These are phyloP conservation scores for Ganoderma lucidum DNA, from an alignment of 1,284 basidiomycete species.

Conservation along the genomic window DNA sequence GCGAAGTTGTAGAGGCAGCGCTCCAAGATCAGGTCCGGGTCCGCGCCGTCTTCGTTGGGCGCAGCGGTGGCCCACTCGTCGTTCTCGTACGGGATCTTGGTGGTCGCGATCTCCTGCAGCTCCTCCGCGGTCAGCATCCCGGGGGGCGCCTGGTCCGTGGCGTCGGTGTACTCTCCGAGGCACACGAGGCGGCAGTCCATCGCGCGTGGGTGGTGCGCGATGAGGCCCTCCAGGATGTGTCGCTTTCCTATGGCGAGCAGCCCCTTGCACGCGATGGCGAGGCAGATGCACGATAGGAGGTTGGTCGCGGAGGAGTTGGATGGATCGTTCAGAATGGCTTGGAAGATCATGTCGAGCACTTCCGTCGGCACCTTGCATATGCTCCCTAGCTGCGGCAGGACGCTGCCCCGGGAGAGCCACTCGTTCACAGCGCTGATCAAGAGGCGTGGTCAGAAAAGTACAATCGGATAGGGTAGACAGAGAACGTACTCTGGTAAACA, in stretches of 20 bases:
- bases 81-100: background rate
- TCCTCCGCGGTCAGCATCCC: slow-evolving; percentile 25
- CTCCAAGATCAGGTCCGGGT: background rate
- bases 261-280: slow-evolving; percentile 24
- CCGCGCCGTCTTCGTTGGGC: background rate
- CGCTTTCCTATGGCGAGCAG: slow-evolving; percentile 16
- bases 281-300: background rate
- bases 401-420: background rate
- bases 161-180: slow-evolving; percentile 17
- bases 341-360: slow-evolving; percentile 2
- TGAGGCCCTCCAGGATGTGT: slow-evolving; percentile 4
- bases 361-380: slow-evolving; percentile 3
- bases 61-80: too few species aligned
- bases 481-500: background rate
- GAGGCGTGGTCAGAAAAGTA: background rate
- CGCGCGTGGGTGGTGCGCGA: slow-evolving; percentile 10
- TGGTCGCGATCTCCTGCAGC: background rate
- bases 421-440: background rate
- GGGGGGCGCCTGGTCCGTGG: slow-evolving; percentile 17
- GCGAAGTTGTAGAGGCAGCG: slow-evolving; percentile 1
- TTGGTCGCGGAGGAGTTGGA: background rate
- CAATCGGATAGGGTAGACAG: too few species aligned
- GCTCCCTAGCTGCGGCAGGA: background rate
- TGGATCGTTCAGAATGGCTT: background rate
- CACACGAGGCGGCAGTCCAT: slow-evolving; percentile 28